Base-by-base conservation (phyloP, 768 basidiomycete species). In the Termitomyces heimii region DNA sequence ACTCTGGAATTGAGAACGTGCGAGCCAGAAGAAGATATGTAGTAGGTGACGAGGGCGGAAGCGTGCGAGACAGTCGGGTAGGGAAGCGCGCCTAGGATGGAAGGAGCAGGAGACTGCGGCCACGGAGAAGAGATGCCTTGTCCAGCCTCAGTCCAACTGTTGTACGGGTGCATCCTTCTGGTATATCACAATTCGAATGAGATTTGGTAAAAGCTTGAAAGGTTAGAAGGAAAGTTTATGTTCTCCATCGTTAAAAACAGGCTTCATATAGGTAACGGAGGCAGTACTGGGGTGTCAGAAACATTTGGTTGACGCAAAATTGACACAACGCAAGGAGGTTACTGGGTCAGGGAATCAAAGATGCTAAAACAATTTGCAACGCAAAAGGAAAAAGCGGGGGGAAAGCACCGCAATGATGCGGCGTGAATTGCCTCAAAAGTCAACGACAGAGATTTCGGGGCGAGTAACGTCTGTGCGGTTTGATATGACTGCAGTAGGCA, bases 11-110 rank as follows among this genome's bases (percentile, higher is more conserved):
- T 82, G 53, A 85, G 71, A 8, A 86, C 70, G 37, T 74, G 75
- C 4, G 81, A 77, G 57, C 71, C 77, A 65, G 82, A 75, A 13
- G 74, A 69, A 12, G 77, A 77, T 73, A 87, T 81, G 48, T 74
- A 73, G 67, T 81, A 80, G 5, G 71, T 65, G 65, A 69, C 61
- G 28, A 73, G 59, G 31, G 71, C 68, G 16, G 75, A 62, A 24
- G 70, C 35, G 6, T 71, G 64, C 24, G 71, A 58, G 31, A 72
- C 56, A 24, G 69, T 53, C 0, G 81, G 77, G 62, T 82, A 84
- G 29, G 85, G 85, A 20, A 87, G 79, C 0, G 84, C 84, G 5
- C 85, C 85, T 62, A 81, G 83, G 56, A 86, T 69, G 47, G 85
- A 86, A 47, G 84, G 81, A 5, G 74, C 64, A 10, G 71, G 64